These are phyloP conservation scores for Durotheca rogersii DNA, from an alignment of 495 filamentous ascomycete genomes.

Conservation along the genomic window DNA sequence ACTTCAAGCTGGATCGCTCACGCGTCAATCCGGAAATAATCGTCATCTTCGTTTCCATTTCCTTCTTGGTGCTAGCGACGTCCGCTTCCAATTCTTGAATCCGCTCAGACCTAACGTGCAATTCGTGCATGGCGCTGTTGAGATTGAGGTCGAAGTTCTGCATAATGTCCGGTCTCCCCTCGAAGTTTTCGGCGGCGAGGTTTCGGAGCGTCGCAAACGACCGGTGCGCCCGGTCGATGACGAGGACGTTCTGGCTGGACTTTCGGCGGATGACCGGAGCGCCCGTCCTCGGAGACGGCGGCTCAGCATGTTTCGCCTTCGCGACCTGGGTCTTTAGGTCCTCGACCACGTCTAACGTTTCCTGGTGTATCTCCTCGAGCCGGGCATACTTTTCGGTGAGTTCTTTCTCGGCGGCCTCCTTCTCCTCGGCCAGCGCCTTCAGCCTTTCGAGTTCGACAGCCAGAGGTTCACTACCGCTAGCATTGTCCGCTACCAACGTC, in stretches of 20 bases:
- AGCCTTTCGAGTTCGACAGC: constrained; percentile 69
- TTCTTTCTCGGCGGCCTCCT: constrained; percentile 68
- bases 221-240: constrained; percentile 86
- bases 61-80: constrained; percentile 78
- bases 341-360: constrained; percentile 80
- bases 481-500: constrained; percentile 22
- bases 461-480: constrained; percentile 40
- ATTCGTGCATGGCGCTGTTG: constrained; percentile 88
- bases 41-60: constrained; percentile 92
- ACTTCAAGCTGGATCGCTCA: constrained; percentile 85
- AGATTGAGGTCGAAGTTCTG: constrained; percentile 92
- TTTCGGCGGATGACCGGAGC: constrained; percentile 83
- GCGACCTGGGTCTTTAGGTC: constrained; percentile 83
- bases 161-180: constrained; percentile 75
- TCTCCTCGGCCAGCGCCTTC: constrained; percentile 68
- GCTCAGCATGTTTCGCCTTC: constrained; percentile 62
- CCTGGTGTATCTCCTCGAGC: constrained; percentile 76
- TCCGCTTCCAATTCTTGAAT: constrained; percentile 88
- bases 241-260: constrained; percentile 87
- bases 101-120: constrained; percentile 81
- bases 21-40: constrained; percentile 93
- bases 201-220: constrained; percentile 88
- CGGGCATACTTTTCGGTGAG: constrained; percentile 77
- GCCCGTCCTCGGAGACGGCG: constrained; percentile 62
- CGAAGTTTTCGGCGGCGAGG: constrained; percentile 82